These are phyloP conservation scores for Kluyveromyces wickerhamii DNA, from an alignment of 805 yeast species.

Conservation along the genomic window DNA sequence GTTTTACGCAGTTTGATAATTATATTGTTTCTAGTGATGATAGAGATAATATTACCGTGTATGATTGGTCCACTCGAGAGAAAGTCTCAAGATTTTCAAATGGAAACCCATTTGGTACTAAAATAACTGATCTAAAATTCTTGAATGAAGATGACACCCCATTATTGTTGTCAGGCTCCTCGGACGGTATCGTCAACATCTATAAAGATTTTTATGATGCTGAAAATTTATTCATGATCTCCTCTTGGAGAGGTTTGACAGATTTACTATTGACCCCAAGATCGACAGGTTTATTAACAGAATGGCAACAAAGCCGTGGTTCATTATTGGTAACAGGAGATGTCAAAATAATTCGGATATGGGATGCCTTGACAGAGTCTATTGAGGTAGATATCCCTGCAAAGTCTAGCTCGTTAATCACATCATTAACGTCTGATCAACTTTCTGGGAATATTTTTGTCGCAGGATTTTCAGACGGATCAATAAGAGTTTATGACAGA, in stretches of 20 bases:
- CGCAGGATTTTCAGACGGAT: constrained; percentile 90
- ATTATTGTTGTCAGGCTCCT: constrained; percentile 75
- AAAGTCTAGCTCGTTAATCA: constrained; percentile 79
- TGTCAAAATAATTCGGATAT: constrained; percentile 78
- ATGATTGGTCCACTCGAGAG: constrained; percentile 73
- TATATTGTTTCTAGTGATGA: constrained; percentile 75
- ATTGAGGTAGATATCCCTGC: constrained; percentile 86
- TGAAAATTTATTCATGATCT: constrained; percentile 51
- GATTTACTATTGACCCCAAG: constrained; percentile 75
- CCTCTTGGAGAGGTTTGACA: constrained; percentile 90
- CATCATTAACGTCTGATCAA: constrained; percentile 88
- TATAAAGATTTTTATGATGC: constrained; percentile 65
- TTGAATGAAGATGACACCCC: constrained; percentile 91
- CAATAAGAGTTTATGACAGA: constrained; percentile 83
- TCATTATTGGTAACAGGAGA: constrained; percentile 89
- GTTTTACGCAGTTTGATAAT: constrained; percentile 87
- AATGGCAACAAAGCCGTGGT: constrained; percentile 97
- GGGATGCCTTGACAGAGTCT: constrained; percentile 96
- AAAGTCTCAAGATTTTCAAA: constrained; percentile 65
- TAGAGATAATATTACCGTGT: constrained; percentile 71
- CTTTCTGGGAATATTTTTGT: constrained; percentile 86
- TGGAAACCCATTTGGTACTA: constrained; percentile 80
- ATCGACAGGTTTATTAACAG: constrained; percentile 76
- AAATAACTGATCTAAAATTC: constrained; percentile 77
- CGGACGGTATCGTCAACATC: constrained; percentile 89